These are phyloP conservation scores for Epichloe sibirici DNA, from an alignment of 2,329 filamentous ascomycete genomes.

Conservation along the genomic window DNA sequence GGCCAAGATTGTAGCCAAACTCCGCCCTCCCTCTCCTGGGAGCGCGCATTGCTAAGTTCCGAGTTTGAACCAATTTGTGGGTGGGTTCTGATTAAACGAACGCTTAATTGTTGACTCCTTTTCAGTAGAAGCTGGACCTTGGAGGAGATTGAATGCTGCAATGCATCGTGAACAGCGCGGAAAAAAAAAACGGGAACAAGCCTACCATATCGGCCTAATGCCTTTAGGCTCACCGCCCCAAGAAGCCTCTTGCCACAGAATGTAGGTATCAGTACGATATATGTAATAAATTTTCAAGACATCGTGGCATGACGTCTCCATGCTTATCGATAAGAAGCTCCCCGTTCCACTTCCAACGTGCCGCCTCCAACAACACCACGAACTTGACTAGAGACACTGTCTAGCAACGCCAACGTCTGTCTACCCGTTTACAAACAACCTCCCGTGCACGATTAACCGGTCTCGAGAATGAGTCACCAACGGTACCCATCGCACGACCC, in stretches of 20 bases:
- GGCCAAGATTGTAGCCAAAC: neutral
- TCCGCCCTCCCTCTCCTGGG: neutral
- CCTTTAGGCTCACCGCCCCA: too few species aligned
- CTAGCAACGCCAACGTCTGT: neutral
- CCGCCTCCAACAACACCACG: neutral
- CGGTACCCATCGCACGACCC: constrained; percentile 43
- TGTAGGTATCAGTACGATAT: neutral
- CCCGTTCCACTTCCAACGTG: neutral
- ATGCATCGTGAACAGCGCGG: neutral
- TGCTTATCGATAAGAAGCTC: constrained; percentile 6
- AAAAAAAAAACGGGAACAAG: neutral
- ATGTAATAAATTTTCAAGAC: neutral
- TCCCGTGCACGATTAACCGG: neutral
- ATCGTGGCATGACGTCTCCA: neutral
- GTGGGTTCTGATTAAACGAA: neutral
- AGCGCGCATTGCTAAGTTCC: neutral
- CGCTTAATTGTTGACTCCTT: constrained; percentile 1
- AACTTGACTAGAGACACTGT: neutral
- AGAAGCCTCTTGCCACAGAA: neutral
- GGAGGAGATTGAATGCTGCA: neutral
- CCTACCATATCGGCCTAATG: neutral
- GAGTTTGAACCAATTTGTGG: neutral
- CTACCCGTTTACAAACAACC: neutral
- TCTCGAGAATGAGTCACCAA: constrained; percentile 41
- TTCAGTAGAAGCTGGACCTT: neutral